phyloP scores from a whole-genome alignment of 1,284 basidiomycete genomes.

The Marasmius tenuissimus region DNA sequence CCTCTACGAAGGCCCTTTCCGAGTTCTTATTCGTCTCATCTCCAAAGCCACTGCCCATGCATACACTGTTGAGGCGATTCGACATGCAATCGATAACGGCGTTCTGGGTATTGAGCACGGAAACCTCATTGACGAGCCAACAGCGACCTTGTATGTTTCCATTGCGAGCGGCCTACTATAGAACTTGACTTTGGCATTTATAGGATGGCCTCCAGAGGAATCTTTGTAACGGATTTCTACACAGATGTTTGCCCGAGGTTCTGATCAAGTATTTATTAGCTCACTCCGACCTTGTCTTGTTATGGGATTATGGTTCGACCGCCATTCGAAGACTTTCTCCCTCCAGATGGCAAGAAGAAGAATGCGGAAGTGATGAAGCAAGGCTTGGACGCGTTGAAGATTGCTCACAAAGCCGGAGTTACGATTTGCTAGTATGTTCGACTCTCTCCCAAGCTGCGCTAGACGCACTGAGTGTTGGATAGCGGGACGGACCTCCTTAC shows the following conservation, averaged over 20 bases:
- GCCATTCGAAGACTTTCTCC: conserved; percentile 43
- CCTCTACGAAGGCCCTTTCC: not conserved
- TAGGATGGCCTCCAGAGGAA: conserved; percentile 23
- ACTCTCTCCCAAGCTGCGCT: not conserved
- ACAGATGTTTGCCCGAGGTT: not conserved
- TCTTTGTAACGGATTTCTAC: conserved; percentile 16
- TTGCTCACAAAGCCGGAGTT: conserved; percentile 36
- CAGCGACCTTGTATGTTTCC: conserved; percentile 22
- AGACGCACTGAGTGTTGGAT: not conserved
- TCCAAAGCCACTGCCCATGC: conserved; percentile 34
- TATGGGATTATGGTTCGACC: conserved; percentile 44
- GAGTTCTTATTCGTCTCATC: not conserved
- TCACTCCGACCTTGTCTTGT: conserved; percentile 46
- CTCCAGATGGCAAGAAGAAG: conserved; percentile 37
- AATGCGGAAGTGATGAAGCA: conserved; percentile 42
- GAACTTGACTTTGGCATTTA: not conserved
- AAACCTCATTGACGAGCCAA: conserved; percentile 31
- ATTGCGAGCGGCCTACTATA: not conserved
- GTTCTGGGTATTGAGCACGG: conserved; percentile 48
- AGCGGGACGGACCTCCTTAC: conserved; percentile 42
- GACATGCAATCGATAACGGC: conserved; percentile 39
- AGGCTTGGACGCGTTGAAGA: conserved; percentile 34
- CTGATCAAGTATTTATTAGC: conserved; percentile 8
- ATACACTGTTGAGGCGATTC: conserved; percentile 38
- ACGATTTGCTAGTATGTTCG: conserved; percentile 34